Evolutionary conservation across 345 rosid species (phyloP), one percentile per base, ranked within the genome.

Genomic region (Turnera subulata): DNA sequence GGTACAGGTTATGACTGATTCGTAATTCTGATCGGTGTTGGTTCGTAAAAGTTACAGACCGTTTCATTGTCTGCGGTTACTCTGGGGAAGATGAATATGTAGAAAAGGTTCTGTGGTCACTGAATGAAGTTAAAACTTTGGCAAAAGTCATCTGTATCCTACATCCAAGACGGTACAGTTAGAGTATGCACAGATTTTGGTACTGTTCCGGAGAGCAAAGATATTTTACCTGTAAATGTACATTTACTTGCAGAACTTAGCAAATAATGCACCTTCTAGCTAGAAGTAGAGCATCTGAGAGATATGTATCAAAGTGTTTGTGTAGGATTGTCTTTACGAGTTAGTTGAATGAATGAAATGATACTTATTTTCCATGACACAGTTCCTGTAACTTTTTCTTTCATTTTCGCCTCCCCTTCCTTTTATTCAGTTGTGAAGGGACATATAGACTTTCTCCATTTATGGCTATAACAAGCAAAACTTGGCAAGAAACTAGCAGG

Each of bases 1-100:
- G 66, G 61, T 52, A 75, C 72, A 65, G 82, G 58, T 62, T 56
- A 52, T 40, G 62, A 67, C 51, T 67, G 60, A 53, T 24, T 58
- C 24, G 50, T 25, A 53, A 18, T 35, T 54, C 55, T 38, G 52
- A 39, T 56, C 49, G 12, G 38, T 56, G 32, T 13, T 18, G 58
- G 32, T 49, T 50, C 53, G 50, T 26, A 48, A 53, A 59, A 23
- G 43, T 46, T 35, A 39, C 47, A n/a, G 49, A 29, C 44, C 46
- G 53, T 55, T 47, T 55, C 21, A 32, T n/a, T n/a, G n/a, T 17
- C 33, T 43, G 32, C n/a, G 10, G 54, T 0, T 19, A 55, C 23
- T 10, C 17, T n/a, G 8, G 20, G 24, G 33, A 18, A 17, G 23
- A 35, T 14, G 33, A 24, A 18, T 19, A 5, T 54, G 20, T 17